Evolutionary conservation across 2,329 filamentous ascomycete genomes (phyloP).

Genomic region (Hypoxylon sp.): DNA sequence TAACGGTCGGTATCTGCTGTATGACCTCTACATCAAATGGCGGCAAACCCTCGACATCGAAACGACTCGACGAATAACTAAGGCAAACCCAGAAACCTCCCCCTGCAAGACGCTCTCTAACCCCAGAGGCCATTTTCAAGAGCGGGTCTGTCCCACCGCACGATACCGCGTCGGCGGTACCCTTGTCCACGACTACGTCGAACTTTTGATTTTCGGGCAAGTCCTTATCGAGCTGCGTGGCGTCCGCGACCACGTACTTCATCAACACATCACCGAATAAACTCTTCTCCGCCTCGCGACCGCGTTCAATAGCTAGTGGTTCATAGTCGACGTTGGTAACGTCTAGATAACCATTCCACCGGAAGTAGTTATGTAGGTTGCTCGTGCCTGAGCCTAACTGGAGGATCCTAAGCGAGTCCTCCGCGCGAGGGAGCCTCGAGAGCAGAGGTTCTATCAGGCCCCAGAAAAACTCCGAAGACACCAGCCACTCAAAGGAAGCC

Average conservation of each 20-base stretch:
- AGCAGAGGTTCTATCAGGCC: constrained; percentile 59
- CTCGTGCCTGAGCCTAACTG: constrained; percentile 67
- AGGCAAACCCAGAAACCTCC: constrained; percentile 64
- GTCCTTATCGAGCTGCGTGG: constrained; percentile 56
- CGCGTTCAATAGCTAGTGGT: constrained; percentile 62
- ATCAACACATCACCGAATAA: constrained; percentile 63
- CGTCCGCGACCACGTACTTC: constrained; percentile 63
- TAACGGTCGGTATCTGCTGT: constrained; percentile 60
- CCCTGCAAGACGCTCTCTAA: constrained; percentile 56
- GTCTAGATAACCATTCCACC: constrained; percentile 58
- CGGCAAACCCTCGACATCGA: constrained; percentile 57
- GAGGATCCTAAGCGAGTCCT: constrained; percentile 56
- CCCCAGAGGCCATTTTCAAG: constrained; percentile 57
- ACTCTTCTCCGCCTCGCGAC: constrained; percentile 58
- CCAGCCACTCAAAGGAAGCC: constrained; percentile 65
- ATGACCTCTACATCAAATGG: constrained; percentile 62
- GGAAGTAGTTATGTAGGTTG: constrained; percentile 65
- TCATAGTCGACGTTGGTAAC: constrained; percentile 68
- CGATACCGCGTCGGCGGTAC: constrained; percentile 65
- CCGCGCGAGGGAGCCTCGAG: constrained; percentile 48
- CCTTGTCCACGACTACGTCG: constrained; percentile 65
- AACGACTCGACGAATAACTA: constrained; percentile 63
- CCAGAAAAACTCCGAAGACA: constrained; percentile 60
- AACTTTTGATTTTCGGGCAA: constrained; percentile 49
- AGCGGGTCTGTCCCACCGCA: constrained; percentile 61